Evolutionary conservation across 164 flowering plant species (phyloP).

Genomic region (Santalum album): DNA sequence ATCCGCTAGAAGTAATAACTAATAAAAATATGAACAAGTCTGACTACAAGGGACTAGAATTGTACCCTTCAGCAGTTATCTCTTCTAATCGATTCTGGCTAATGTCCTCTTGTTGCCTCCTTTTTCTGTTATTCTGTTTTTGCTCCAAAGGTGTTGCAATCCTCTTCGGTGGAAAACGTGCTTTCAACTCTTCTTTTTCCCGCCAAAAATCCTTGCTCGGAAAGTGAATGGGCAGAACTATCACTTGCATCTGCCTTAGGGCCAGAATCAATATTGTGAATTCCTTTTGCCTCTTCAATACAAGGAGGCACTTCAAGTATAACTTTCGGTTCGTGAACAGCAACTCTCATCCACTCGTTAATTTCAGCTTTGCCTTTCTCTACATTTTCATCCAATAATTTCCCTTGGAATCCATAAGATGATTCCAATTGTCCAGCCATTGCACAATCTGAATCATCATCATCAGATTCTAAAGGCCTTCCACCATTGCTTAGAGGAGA

Average conservation of each 20-base stretch:
- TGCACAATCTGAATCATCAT: slow-evolving; percentile 15
- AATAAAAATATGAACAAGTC: not conserved
- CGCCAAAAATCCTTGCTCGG: slow-evolving; percentile 18
- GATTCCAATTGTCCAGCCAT: slow-evolving; percentile 7
- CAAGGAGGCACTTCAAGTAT: slow-evolving; percentile 32
- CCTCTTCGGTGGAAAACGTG: slow-evolving; percentile 13
- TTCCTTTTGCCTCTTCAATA: slow-evolving; percentile 14
- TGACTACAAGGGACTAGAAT: not conserved
- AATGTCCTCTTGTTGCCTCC: slow-evolving; percentile 20
- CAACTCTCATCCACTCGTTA: slow-evolving; percentile 6
- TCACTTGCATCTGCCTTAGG: slow-evolving; percentile 10
- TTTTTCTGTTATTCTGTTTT: too few species aligned
- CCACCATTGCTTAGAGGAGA: slow-evolving; percentile 15
- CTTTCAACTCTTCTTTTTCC: slow-evolving; percentile 37
- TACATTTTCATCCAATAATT: slow-evolving; percentile 8
- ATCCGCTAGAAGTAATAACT: not conserved
- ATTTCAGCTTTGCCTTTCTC: not conserved
- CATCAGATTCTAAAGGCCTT: slow-evolving; percentile 9
- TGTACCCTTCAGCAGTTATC: slow-evolving; percentile 25
- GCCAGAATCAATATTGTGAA: slow-evolving; percentile 13
- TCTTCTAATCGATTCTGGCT: slow-evolving; percentile 30
- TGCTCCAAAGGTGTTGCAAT: slow-evolving; percentile 15
- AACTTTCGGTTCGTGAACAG: slow-evolving; percentile 34
- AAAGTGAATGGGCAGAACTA: slow-evolving; percentile 8
- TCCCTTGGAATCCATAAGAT: slow-evolving; percentile 13